phyloP scores from a whole-genome alignment of 2,329 filamentous ascomycete species.

The Coleophoma cylindrospora region DNA sequence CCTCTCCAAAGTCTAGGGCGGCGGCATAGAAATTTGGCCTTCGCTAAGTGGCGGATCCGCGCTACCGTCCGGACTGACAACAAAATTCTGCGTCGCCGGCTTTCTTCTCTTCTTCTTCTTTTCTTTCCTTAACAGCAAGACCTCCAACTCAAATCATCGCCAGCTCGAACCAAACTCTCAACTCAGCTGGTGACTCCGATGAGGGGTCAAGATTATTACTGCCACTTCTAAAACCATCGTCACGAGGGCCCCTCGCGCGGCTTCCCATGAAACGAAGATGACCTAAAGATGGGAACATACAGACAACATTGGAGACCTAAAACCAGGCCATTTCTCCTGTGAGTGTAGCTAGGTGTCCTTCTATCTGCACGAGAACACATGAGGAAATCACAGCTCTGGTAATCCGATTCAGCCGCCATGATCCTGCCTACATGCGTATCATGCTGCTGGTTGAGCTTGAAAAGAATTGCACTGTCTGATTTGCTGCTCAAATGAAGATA shows the following conservation, averaged over 20 bases:
- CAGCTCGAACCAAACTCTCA: slow-evolving; percentile 43
- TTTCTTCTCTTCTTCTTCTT: slow-evolving; percentile 23
- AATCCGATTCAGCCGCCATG: slow-evolving; percentile 47
- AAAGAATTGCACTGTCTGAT: slow-evolving; percentile 43
- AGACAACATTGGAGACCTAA: neutral
- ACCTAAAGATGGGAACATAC: slow-evolving; percentile 60
- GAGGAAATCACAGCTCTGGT: slow-evolving; percentile 36
- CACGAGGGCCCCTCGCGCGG: slow-evolving; percentile 58
- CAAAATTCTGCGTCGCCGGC: neutral
- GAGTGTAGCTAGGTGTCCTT: slow-evolving; percentile 6
- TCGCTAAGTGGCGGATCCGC: no score
- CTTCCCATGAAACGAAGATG: slow-evolving; percentile 64
- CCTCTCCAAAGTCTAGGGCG: neutral
- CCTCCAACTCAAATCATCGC: slow-evolving; percentile 73
- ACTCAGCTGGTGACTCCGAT: slow-evolving; percentile 68
- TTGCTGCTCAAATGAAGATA: neutral
- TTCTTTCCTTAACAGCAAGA: slow-evolving; percentile 46
- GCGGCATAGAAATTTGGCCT: neutral
- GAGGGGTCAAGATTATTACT: slow-evolving; percentile 60
- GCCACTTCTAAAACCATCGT: slow-evolving; percentile 79
- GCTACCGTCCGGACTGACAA: neutral
- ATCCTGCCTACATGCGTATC: slow-evolving; percentile 9
- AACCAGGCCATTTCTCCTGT: neutral
- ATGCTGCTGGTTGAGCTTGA: slow-evolving; percentile 44
- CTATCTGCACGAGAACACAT: slow-evolving; percentile 6